Evolutionary conservation across 2,329 filamentous ascomycete genomes (phyloP), one percentile per base, ranked within the genome.

Genomic region (Botryotinia convoluta): DNA sequence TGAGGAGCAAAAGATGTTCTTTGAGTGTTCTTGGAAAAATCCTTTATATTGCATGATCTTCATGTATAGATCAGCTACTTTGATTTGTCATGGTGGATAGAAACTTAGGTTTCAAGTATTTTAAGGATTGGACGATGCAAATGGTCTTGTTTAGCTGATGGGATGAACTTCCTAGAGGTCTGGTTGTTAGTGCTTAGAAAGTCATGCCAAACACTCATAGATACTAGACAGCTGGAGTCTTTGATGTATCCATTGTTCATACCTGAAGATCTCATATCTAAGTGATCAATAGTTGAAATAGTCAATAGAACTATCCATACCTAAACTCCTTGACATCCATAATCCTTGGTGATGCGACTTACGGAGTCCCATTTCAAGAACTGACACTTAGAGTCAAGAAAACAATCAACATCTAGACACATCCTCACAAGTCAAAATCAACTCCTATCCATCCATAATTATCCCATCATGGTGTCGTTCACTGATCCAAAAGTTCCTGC

Each of bases 321-420:
- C 6, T 16, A 3, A 51, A 12, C n/a, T 54, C 2, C 3, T 16
- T 54, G 3, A 3, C 14, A 18, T 29, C n/a, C 8, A 18, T 7
- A 29, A 6, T 0, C 4, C 6, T 29, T 3, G 14, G 2, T 3
- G 8, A 1, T 4, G 6, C 26, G 29, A 7, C 26, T 7, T 2
- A 54, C 1, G 29, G 14, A 18, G n/a, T n/a, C n/a, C 8, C 6
- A 18, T 51, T 51, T 51, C 26, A 14, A 6, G 26, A n/a, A 14
- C 10, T n/a, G 26, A 16, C 51, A 54, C 51, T 29, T 18, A 7
- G 0, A 29, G 0, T 14, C 14, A 29, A 7, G 1, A 0, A 1
- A 18, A 18, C 14, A 29, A 29, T 8, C 51, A 54, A 16, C n/a
- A 29, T 29, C 0, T 18, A 29, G 12, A 29, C 26, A 54, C n/a